phyloP scores from a whole-genome alignment of 192 early-diverging fungal genomes.

The Coemansia sp. region DNA sequence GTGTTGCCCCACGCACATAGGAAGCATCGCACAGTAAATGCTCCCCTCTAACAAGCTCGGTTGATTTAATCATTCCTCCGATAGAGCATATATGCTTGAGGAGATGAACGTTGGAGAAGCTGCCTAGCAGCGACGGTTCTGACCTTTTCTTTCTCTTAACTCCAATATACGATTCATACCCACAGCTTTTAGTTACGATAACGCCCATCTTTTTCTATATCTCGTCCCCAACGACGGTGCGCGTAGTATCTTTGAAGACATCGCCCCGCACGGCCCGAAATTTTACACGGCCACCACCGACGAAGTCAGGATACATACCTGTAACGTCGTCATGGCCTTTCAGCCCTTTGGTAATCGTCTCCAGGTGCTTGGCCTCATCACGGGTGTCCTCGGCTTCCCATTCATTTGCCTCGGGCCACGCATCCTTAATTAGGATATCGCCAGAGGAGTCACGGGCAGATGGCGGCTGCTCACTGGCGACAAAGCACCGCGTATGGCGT shows the following conservation, averaged over 20 bases:
- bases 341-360: not conserved
- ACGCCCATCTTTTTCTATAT: too few species aligned
- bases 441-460: not conserved
- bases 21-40: too few species aligned
- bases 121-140: too few species aligned
- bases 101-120: too few species aligned
- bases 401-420: not conserved
- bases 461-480: not conserved
- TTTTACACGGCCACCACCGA: slow-evolving; percentile 2
- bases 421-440: slow-evolving; percentile 6
- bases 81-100: too few species aligned
- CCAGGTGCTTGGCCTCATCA: not conserved
- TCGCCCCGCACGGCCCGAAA: not conserved
- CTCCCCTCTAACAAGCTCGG: too few species aligned
- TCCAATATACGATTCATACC: too few species aligned
- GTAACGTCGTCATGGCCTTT: not conserved
- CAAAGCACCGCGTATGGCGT: slow-evolving; percentile 14
- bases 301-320: slow-evolving; percentile 1
- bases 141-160: too few species aligned
- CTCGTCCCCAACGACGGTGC: slow-evolving; percentile 2
- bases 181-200: too few species aligned
- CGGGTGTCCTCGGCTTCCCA: not conserved
- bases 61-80: too few species aligned
- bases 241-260: not conserved
- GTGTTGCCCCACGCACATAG: too few species aligned